Conservation (phyloP, 2,329 filamentous ascomycete genomes). For the Bipolaris cookei region DNA sequence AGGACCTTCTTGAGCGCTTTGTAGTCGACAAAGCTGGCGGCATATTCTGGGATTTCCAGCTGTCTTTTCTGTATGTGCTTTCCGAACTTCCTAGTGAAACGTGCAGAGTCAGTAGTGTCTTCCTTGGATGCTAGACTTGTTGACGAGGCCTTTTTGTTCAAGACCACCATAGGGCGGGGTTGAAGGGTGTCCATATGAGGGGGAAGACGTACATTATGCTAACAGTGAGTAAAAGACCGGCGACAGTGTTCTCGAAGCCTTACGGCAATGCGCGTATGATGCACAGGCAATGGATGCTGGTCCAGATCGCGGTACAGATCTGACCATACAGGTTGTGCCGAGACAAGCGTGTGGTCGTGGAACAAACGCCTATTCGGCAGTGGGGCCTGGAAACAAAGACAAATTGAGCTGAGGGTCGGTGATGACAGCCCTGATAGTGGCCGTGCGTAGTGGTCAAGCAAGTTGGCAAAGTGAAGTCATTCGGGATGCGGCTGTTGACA, state of each 20-base stretch:
- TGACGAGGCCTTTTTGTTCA: conserved; percentile 45
- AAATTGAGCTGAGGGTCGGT: conserved; percentile 30
- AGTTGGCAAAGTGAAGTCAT: conserved; percentile 38
- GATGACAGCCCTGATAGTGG: conserved; percentile 25
- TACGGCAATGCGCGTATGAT: conserved; percentile 33
- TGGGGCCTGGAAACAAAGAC: conserved; percentile 35
- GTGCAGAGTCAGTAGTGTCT: conserved; percentile 47
- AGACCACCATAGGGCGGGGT: conserved; percentile 35
- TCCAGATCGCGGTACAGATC: conserved; percentile 29
- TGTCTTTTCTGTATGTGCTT: conserved; percentile 99
- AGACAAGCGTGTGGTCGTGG: conserved; percentile 37
- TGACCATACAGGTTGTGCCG: conserved; percentile 44
- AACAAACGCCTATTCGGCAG: conserved; percentile 37
- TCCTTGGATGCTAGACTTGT: conserved; percentile 47
- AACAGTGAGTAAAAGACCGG: conserved; percentile 30
- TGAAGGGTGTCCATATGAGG: conserved; percentile 44
- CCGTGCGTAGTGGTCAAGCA: conserved; percentile 39
- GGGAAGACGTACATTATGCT: conserved; percentile 48
- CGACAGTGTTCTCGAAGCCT: conserved; percentile 26
- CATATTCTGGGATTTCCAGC: conserved; percentile 99
- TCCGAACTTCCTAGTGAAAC: conserved; percentile 87
- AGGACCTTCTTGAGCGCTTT: conserved; percentile 97
- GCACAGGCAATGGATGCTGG: conserved; percentile 42
- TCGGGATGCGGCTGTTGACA: conserved; percentile 30
- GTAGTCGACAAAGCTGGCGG: conserved; percentile 98